phyloP scores from a whole-genome alignment of 768 basidiomycete genomes.

The Lentinula sp. region DNA sequence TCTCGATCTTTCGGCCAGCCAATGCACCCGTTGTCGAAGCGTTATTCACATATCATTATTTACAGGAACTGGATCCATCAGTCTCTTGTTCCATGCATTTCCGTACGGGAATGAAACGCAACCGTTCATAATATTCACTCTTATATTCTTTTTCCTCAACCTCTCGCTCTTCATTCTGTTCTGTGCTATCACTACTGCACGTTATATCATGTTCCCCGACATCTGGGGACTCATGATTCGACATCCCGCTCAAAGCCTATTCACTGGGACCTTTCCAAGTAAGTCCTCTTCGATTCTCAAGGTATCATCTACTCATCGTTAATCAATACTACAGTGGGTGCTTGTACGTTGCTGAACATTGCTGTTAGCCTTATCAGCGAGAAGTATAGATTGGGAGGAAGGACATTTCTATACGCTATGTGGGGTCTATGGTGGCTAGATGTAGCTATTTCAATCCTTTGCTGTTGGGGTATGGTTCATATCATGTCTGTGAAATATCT shows the following conservation, averaged over 20 bases:
- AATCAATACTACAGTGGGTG: constrained; percentile 28
- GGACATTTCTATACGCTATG: constrained; percentile 39
- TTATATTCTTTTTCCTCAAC: constrained; percentile 56
- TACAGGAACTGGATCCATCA: constrained; percentile 43
- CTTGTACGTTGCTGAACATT: constrained; percentile 43
- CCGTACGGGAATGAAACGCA: constrained; percentile 43
- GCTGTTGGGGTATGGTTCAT: constrained; percentile 58
- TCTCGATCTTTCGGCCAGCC: not conserved
- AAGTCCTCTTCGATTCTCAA: constrained; percentile 21
- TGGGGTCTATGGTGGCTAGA: constrained; percentile 68
- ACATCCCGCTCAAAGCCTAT: constrained; percentile 41
- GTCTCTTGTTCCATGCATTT: constrained; percentile 49
- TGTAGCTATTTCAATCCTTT: constrained; percentile 41
- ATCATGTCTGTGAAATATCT: constrained; percentile 46
- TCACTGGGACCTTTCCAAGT: constrained; percentile 42
- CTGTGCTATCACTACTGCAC: constrained; percentile 33
- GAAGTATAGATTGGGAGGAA: constrained; percentile 42
- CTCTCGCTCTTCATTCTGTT: constrained; percentile 48
- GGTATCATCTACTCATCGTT: constrained; percentile 21
- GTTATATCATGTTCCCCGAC: constrained; percentile 50
- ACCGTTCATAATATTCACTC: constrained; percentile 34
- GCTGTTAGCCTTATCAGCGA: constrained; percentile 33
- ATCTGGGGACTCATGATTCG: constrained; percentile 42
- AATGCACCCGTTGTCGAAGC: not conserved
- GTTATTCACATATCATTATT: not conserved